phyloP scores from a whole-genome alignment of 148 eudicot genomes.

The Polygonum maritimum region DNA sequence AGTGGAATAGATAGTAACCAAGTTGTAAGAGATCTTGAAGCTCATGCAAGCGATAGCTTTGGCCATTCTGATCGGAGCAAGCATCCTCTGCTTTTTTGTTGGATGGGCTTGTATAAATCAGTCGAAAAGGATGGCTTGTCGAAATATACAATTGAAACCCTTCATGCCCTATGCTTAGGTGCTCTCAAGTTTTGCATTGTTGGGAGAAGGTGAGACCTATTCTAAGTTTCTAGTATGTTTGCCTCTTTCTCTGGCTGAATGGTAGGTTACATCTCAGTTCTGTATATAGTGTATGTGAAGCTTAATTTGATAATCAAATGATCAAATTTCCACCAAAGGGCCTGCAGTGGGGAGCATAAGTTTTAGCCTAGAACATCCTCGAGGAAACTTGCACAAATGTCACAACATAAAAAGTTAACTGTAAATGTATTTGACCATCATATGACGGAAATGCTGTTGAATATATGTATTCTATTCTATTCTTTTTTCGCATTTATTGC shows the following conservation, averaged over 20 bases:
- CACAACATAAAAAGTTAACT: background rate
- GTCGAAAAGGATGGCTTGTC: conserved; percentile 52
- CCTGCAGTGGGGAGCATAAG: background rate
- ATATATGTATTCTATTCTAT: background rate
- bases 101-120: conserved; percentile 54
- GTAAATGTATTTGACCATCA: background rate
- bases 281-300: background rate
- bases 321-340: background rate
- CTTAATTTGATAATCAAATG: too few relatives aligned
- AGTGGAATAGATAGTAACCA: conserved; percentile 28
- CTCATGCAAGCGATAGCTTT: conserved; percentile 21
- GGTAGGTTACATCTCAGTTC: background rate
- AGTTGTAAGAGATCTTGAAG: conserved; percentile 31
- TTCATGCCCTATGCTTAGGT: conserved; percentile 49
- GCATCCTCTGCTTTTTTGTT: conserved; percentile 62
- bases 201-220: conserved; percentile 51
- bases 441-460: background rate
- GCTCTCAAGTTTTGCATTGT: conserved; percentile 60
- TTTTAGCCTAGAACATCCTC: background rate
- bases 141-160: conserved; percentile 45
- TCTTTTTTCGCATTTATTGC: background rate
- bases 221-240: background rate
- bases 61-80: conserved; percentile 49
- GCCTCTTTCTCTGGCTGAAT: background rate
- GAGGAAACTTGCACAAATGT: background rate